Base-by-base conservation (phyloP, 352 stramenopile genomes). In the Phytophthora citricola region DNA sequence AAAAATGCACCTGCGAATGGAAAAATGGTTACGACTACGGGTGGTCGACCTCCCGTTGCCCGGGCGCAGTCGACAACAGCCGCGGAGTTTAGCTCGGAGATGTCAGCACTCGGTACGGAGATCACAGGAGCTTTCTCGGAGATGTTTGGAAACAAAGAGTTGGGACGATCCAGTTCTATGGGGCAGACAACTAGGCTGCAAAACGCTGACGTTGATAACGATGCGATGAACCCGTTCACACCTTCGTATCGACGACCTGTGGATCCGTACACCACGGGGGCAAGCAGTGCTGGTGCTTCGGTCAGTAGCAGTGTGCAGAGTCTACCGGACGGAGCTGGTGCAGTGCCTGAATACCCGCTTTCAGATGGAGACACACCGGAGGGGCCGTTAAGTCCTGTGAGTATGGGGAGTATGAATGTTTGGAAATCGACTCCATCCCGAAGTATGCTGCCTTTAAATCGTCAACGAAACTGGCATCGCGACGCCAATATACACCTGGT, bases 391-490 rank as follows among this genome's bases (percentile, higher is more conserved):
- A 90, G 76, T 54, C 78, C 78, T 5, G 79, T 90, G 44, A 85
- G 77, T 54, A 51, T 93, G 31, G 68, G 8, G 84, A 89, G 29
- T 93, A 90, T 43, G 84, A 93, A 54, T 93, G 84, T 39, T 63
- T 93, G 27, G 83, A 91, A 4, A 79, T 90, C 48, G 76, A 88
- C 26, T 85, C 84, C 8, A 93, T 93, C 49, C 84, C 84, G 2
- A 85, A 91, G 34, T 91, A 91, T 62, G 76, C 80, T 3, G 83
- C 81, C 0, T 91, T 90, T 58, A 89, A 87, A 68, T 76, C 83
- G 6, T 84, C 80, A 24, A 47, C 71, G 60, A 56, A 77, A 43
- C 55, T 69, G 1, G 69, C 63, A 27, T 47, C 70, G 2, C 58
- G 69, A 14, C 66, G 59, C 14, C 55, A 78, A 32, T 66, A 59